These are phyloP conservation scores for Emmonsiellopsis sp. DNA, from an alignment of 2,329 filamentous ascomycete species.

Conservation along the genomic window DNA sequence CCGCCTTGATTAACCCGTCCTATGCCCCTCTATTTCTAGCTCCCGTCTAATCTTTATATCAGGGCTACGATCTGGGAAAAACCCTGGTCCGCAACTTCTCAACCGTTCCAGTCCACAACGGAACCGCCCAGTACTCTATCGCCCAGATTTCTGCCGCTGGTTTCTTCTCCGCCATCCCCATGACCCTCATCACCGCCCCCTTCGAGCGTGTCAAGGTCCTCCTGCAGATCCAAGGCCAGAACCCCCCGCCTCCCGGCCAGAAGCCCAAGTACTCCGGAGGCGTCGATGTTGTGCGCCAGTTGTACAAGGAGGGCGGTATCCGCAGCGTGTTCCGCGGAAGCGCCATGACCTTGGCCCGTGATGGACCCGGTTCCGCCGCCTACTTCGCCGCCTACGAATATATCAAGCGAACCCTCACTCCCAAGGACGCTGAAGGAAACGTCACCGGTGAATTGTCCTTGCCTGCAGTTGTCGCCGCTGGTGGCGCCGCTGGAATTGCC, in stretches of 20 bases:
- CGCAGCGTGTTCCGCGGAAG: constrained; percentile 87
- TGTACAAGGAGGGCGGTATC: constrained; percentile 84
- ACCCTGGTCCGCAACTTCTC: constrained; percentile 64
- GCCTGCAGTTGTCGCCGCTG: constrained; percentile 72
- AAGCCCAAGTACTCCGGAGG: constrained; percentile 87
- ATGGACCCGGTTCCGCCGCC: constrained; percentile 84
- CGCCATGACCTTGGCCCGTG: constrained; percentile 82
- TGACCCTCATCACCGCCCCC: constrained; percentile 96
- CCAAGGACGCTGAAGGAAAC: constrained; percentile 65
- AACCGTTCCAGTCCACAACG: constrained; percentile 52
- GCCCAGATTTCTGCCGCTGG: constrained; percentile 83
- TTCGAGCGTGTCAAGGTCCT: constrained; percentile 99
- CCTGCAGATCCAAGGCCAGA: constrained; percentile 92
- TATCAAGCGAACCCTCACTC: constrained; percentile 79
- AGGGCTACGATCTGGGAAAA: constrained; percentile 96
- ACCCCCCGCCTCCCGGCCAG: constrained; percentile 72
- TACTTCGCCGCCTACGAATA: constrained; percentile 98
- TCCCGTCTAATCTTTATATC: constrained; percentile 39
- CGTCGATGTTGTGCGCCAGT: constrained; percentile 80
- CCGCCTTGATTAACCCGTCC: neutral
- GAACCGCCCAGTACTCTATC: constrained; percentile 59
- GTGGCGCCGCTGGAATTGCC: constrained; percentile 82
- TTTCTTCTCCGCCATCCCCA: constrained; percentile 95
- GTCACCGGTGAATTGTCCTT: constrained; percentile 70
- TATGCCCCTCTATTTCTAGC: constrained; percentile 2